Conservation (phyloP, 805 yeast genomes). For the Candida ovalis region DNA sequence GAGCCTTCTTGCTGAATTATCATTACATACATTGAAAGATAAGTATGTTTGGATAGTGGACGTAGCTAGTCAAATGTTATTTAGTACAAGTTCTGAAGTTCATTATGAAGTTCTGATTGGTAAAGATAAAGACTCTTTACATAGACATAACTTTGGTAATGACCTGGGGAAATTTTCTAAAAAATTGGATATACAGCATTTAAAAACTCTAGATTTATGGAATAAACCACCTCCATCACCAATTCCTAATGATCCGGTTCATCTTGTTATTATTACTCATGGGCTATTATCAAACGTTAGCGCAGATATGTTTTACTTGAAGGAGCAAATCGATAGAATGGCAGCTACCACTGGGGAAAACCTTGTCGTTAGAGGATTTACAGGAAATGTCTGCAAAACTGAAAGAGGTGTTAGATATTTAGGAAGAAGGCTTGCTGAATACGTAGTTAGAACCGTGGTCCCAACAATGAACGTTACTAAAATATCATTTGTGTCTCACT, state of each 20-base stretch:
- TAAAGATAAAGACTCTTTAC: slow-evolving; percentile 36
- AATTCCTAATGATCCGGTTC: slow-evolving; percentile 53
- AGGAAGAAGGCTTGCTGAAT: slow-evolving; percentile 79
- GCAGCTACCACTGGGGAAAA: slow-evolving; percentile 50
- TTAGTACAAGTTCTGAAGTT: slow-evolving; percentile 64
- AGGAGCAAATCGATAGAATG: slow-evolving; percentile 65
- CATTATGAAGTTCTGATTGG: slow-evolving; percentile 61
- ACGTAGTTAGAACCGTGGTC: slow-evolving; percentile 50
- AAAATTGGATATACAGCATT: slow-evolving; percentile 44
- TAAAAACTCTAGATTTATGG: slow-evolving; percentile 74
- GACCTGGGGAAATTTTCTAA: slow-evolving; percentile 26
- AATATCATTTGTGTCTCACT: slow-evolving; percentile 88
- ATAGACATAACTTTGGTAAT: slow-evolving; percentile 17
- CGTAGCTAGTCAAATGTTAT: slow-evolving; percentile 73
- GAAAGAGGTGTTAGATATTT: slow-evolving; percentile 82
- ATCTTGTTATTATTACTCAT: slow-evolving; percentile 82
- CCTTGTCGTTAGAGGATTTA: slow-evolving; percentile 76
- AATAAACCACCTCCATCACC: slow-evolving; percentile 48
- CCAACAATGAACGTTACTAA: slow-evolving; percentile 44
- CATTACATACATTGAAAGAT: slow-evolving; percentile 58
- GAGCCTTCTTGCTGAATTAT: slow-evolving; percentile 52
- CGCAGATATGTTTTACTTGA: slow-evolving; percentile 84
- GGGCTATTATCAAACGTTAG: slow-evolving; percentile 89
- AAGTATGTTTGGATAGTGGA: slow-evolving; percentile 76
- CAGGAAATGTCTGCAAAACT: slow-evolving; percentile 82